Base-by-base conservation (phyloP, 768 basidiomycete genomes). In the Lactarius vividus region DNA sequence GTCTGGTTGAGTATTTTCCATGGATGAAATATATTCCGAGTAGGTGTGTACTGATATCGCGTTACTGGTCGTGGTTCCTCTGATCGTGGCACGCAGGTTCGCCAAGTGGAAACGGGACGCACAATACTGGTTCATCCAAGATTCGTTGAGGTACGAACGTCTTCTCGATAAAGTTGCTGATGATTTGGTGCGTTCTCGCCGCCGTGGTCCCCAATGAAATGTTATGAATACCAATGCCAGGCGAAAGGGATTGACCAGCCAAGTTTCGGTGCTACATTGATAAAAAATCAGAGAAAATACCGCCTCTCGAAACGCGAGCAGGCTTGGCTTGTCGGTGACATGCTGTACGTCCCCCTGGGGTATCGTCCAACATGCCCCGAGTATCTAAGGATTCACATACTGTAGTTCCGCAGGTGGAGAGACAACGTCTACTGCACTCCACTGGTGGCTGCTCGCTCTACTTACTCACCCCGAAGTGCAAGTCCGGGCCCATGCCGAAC, bases 291-390 rank as follows among this genome's bases (percentile, higher is more conserved):
- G 39, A 15, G 28, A 2, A 54, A 61, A 26, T n/a, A 39, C 18
- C 54, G 37, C 6, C 60, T 69, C 15, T 67, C 65, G 1, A 55
- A 52, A 3, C 35, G 46, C 8, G 65, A 69, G 52, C 26, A 42
- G n/a, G 68, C 64, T 11, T 69, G 68, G 68, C 54, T 66, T 6
- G 61, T 57, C 4, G 68, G 65, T 3, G 54, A 26, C 23, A 63
- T 69, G 61, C 54, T 62, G 68, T 69, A 35, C 35, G 68, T 63
- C 23, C 52, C 18, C 18, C 42, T 16, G 26, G 42, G 62, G 56
- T 63, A 16, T 39, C 13, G 20, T 58, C 37, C 28, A 20, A 57
- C 23, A 13, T 15, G 3, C 9, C 26, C 26, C 23, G 46, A 49
- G 23, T 5, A 52, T 4, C 44, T 46, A 13, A 18, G 9, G 42